Conservation (phyloP, 2,329 filamentous ascomycete species). For the Pseudogymnoascus pannorum region DNA sequence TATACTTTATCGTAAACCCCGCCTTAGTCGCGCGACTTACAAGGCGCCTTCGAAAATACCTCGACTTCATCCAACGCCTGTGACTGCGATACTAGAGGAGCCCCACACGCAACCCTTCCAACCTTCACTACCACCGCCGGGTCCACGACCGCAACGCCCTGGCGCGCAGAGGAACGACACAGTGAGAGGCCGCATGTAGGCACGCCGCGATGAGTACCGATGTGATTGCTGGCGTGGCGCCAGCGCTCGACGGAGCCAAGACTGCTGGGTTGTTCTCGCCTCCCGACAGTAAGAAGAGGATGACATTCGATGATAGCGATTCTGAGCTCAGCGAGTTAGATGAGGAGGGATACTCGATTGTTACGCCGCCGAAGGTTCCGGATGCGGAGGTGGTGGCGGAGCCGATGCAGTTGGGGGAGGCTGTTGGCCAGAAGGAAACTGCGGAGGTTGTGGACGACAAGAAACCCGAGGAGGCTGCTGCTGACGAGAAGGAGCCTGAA, state of each 20-base stretch:
- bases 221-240: conserved; percentile 19
- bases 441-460: conserved; percentile 19
- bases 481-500: neutral
- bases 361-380: conserved; percentile 9
- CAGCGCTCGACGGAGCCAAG: conserved; percentile 12
- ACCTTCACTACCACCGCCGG: conserved; percentile 1
- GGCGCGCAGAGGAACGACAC: conserved; percentile 19
- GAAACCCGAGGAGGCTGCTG: conserved; percentile 25
- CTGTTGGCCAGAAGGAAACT: conserved; percentile 18
- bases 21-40: neutral
- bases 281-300: conserved; percentile 54
- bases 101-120: conserved; percentile 4
- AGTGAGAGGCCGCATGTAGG: neutral
- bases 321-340: conserved; percentile 62
- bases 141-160: conserved; percentile 11
- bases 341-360: conserved; percentile 29
- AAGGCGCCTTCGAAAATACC: neutral
- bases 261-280: conserved; percentile 46
- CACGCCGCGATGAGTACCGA: conserved; percentile 22
- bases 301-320: conserved; percentile 51
- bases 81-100: neutral
- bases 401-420: conserved; percentile 6
- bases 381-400: conserved; percentile 1
- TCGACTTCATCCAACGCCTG: neutral
- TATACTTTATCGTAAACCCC: neutral